Evolutionary conservation across 148 eudicot genomes (phyloP).

Genomic region (Amaranthus cruentus): DNA sequence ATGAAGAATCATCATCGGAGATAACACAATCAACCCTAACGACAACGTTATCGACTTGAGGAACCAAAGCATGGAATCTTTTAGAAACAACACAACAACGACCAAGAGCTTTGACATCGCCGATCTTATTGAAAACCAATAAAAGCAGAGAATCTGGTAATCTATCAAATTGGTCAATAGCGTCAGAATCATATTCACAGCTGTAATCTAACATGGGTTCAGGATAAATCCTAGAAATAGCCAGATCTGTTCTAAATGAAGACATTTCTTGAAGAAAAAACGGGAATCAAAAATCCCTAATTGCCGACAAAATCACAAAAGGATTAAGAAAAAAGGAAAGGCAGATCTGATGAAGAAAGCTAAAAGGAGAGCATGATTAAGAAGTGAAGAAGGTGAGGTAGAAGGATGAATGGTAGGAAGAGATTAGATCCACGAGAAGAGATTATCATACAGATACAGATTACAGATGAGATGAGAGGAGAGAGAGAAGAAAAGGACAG

Average conservation of each 20-base stretch:
- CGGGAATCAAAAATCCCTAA: too few species aligned
- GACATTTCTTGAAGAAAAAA: constrained; percentile 14
- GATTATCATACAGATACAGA: not conserved
- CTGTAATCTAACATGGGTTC: constrained; percentile 18
- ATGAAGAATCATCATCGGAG: constrained; percentile 58
- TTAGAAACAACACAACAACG: constrained; percentile 71
- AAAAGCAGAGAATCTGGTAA: constrained; percentile 71
- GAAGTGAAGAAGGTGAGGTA: not conserved
- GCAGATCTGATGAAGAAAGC: too few species aligned
- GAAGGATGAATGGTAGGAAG: not conserved
- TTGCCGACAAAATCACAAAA: constrained; percentile 2
- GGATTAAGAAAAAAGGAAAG: not conserved
- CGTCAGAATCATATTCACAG: not conserved
- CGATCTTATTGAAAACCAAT: constrained; percentile 72
- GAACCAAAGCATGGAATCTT: constrained; percentile 60
- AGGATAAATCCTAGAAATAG: constrained; percentile 24
- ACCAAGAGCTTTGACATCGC: constrained; percentile 78
- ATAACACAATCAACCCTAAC: constrained; percentile 84
- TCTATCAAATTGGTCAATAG: constrained; percentile 61
- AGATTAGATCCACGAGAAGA: not conserved
- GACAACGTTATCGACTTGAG: constrained; percentile 66
- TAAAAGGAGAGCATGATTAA: not conserved
- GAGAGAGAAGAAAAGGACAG: not conserved
- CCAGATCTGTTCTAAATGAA: constrained; percentile 37
- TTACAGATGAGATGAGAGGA: too few species aligned